Evolutionary conservation across 1,284 basidiomycete species (phyloP).

Genomic region (Microbotryum intermedium): DNA sequence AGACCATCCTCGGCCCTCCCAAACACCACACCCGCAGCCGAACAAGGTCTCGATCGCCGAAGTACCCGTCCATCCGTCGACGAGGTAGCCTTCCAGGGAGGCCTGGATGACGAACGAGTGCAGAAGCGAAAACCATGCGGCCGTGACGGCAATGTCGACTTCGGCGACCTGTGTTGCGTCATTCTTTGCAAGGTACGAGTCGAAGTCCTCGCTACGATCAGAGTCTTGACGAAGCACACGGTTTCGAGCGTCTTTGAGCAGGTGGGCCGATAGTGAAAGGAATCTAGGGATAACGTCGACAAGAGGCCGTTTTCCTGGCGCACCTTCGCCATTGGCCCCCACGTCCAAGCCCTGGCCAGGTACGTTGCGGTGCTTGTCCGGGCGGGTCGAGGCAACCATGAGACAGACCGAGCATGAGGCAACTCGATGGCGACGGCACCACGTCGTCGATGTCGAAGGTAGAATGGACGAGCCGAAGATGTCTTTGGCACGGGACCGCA

Average conservation of each 20-base stretch:
- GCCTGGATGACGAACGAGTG: constrained; percentile 65
- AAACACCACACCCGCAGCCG: constrained; percentile 56
- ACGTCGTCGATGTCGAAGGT: constrained; percentile 7
- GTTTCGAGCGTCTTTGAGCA: constrained; percentile 62
- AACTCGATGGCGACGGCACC: constrained; percentile 29
- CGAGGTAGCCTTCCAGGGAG: constrained; percentile 68
- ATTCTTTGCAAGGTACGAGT: constrained; percentile 5
- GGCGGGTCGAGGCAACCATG: not conserved
- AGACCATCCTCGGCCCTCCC: constrained; percentile 29
- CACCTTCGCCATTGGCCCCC: not conserved
- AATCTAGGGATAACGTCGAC: constrained; percentile 62
- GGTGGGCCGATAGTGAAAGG: constrained; percentile 55
- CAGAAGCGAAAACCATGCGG: constrained; percentile 69
- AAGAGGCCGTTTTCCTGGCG: constrained; percentile 37
- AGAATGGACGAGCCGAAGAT: constrained; percentile 24
- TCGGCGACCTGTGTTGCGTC: constrained; percentile 15
- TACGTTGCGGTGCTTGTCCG: constrained; percentile 7
- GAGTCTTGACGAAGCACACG: constrained; percentile 45
- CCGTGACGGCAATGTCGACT: constrained; percentile 40
- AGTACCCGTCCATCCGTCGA: constrained; percentile 63
- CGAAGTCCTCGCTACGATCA: not conserved
- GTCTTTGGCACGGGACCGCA: constrained; percentile 26
- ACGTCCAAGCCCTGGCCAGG: constrained; percentile 19
- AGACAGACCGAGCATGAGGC: constrained; percentile 22
- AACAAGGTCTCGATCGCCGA: constrained; percentile 62